A percentile compares a stretch with the other conserved stretches of the same genome.
Conservation (phyloP, 2,329 filamentous ascomycete species). For the Fusarium pininemorale region DNA sequence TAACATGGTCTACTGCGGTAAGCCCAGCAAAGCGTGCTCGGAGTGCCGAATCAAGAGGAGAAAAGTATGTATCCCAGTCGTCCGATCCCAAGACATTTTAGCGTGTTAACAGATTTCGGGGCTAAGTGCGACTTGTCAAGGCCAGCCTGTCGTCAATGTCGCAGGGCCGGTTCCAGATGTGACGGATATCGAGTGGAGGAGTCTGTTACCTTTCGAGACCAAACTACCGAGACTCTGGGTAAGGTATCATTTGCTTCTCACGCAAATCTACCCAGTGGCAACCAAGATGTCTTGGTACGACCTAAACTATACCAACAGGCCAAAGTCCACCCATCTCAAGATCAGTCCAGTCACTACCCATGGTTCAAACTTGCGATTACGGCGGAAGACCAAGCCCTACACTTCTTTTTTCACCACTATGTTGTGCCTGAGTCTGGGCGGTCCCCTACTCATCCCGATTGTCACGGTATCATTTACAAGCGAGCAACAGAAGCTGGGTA, state of each 20-base stretch:
- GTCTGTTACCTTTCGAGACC: background rate
- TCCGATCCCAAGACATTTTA: background rate
- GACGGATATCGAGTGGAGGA: background rate
- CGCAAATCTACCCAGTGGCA: background rate
- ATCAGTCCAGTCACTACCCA: background rate
- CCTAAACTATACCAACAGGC: background rate
- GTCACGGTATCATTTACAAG: background rate
- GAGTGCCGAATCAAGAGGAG: background rate
- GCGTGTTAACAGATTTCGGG: background rate
- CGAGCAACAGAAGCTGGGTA: background rate
- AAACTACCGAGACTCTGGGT: background rate
- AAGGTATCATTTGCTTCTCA: background rate
- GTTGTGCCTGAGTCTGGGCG: background rate
- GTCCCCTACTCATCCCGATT: background rate
- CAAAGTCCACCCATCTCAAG: background rate
- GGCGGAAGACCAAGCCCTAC: background rate
- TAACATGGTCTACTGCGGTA: background rate
- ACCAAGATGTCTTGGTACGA: background rate
- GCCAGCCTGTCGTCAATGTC: background rate
- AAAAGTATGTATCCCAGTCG: background rate
- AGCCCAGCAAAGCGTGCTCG: background rate
- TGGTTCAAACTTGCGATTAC: background rate
- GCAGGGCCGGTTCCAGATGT: background rate
- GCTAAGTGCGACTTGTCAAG: background rate
- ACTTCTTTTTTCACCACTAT: background rate